A percentile compares a stretch with the other conserved stretches of the same genome.
These are phyloP conservation scores for Phytopythium delawarense DNA, from an alignment of 352 stramenopile genomes.

Conservation along the genomic window DNA sequence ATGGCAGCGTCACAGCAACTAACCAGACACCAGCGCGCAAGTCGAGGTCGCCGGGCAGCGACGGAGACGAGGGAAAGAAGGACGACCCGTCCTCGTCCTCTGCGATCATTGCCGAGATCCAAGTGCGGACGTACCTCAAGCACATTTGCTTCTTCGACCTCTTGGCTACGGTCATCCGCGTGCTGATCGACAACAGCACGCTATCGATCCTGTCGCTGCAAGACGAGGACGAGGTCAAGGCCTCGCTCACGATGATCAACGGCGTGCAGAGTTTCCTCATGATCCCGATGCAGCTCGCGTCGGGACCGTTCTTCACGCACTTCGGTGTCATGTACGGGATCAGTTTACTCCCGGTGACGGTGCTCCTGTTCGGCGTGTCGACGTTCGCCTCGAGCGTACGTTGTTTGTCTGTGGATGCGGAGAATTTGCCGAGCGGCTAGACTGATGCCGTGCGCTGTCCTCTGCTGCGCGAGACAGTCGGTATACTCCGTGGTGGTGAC, in stretches of 20 bases:
- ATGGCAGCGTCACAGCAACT: constrained; percentile 1
- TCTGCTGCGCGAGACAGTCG: constrained; percentile 22
- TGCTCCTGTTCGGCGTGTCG: constrained; percentile 68
- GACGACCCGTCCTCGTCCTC: constrained; percentile 16
- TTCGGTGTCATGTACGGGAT: constrained; percentile 88
- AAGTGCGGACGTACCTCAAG: constrained; percentile 69
- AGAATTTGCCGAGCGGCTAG: neutral
- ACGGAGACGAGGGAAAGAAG: neutral
- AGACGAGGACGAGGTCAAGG: constrained; percentile 63
- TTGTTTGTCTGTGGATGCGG: neutral
- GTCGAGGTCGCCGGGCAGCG: neutral
- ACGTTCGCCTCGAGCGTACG: constrained; percentile 55
- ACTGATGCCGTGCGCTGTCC: neutral
- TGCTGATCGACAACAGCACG: constrained; percentile 81
- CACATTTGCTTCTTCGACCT: constrained; percentile 89
- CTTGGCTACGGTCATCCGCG: constrained; percentile 69
- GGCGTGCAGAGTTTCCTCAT: constrained; percentile 84
- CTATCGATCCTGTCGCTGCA: constrained; percentile 69
- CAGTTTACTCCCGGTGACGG: constrained; percentile 53
- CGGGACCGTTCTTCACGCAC: constrained; percentile 74
- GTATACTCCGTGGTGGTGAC: constrained; percentile 56
- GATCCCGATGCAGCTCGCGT: constrained; percentile 81
- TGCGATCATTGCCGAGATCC: constrained; percentile 58
- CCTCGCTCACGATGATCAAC: constrained; percentile 72
- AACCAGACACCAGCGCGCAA: constrained; percentile 2